Percentiles rank a stretch among this genome's conserved stretches.
phyloP scores from a whole-genome alignment of 176 grass and related monocot genomes.

The Carex scoparia region DNA sequence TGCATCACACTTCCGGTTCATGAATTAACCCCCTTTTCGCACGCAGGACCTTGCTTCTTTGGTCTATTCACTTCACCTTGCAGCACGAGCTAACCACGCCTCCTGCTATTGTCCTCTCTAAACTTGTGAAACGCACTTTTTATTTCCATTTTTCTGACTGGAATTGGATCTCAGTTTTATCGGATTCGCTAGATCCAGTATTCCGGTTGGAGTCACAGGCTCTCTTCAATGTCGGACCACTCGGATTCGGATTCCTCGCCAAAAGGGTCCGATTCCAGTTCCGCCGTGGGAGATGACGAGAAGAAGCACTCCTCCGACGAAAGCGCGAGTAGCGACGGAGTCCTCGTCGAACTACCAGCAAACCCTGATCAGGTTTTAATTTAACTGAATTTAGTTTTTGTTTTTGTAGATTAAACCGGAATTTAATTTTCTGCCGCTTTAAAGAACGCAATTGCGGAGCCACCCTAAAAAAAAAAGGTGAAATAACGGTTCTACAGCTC shows the following conservation, averaged over 20 bases:
- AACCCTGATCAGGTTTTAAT: conserved; percentile 31
- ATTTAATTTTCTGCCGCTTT: not conserved
- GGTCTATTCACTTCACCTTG: not conserved
- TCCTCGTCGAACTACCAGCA: conserved; percentile 86
- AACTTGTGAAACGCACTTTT: conserved; percentile 23
- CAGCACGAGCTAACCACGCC: conserved; percentile 5
- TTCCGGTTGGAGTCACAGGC: not conserved
- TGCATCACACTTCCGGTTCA: not conserved
- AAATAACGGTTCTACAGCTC: not conserved
- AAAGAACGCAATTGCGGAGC: conserved; percentile 4
- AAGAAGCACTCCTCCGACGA: conserved; percentile 63
- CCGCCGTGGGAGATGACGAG: conserved; percentile 22
- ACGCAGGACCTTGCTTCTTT: not conserved
- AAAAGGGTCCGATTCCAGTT: conserved; percentile 47
- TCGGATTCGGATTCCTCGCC: conserved; percentile 81
- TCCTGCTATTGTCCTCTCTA: not conserved
- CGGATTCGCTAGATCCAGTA: conserved; percentile 45
- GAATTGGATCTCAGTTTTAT: conserved; percentile 43
- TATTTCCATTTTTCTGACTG: conserved; percentile 22
- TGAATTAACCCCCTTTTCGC: not conserved
- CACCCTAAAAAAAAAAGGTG: not conserved
- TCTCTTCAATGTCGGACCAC: conserved; percentile 51
- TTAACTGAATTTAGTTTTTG: not conserved
- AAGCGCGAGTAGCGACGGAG: conserved; percentile 89
- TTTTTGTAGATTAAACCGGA: not conserved